Evolutionary conservation across 768 basidiomycete species (phyloP), one percentile per base, ranked within the genome.

Genomic region (Chalciporus sphaerocephalus): DNA sequence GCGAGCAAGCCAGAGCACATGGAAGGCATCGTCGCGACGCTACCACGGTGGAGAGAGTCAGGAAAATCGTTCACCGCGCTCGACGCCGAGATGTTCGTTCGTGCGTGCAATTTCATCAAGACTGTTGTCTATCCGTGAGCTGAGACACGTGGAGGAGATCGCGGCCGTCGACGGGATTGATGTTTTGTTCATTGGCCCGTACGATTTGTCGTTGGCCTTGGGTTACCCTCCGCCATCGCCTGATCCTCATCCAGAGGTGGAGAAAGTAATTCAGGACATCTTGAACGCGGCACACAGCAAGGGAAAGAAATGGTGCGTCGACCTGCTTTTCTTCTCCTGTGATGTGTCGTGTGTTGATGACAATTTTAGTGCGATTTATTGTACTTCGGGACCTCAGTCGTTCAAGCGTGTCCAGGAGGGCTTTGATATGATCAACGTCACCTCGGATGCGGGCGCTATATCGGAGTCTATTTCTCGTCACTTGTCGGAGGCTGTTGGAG

Each of bases 121-220:
- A n/a, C n/a, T n/a, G n/a, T n/a, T 6, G 24, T 5, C 11, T 25
- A 11, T 25, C 24, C 2, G 24, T 25, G 24, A 8, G 7, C 24
- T 25, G 3, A n/a, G n/a, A 25, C 24, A 85, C 44, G 68, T 80
- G 5, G 69, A 78, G 15, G 74, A 73, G 42, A 86, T 87, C 42
- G 78, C 76, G 15, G 62, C 67, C 3, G 79, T 85, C 2, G 78
- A 79, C 18, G 83, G 83, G 2, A 71, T 87, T 16, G 80, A 79
- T 48, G 71, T 74, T 11, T 62, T 83, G 17, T 81, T 82, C 62
- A 76, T 85, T 42, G 83, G 83, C 4, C 83, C 83, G 3, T 85
- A 78, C 49, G 83, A 85, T 56, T 71, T 86, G 33, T 86, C 85
- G 2, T 69, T 83, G 40, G 72, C 75, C 1, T 67, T 83, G 21